Evolutionary conservation across 306 rosid genomes (phyloP).

Genomic region (Ceratonia siliqua): DNA sequence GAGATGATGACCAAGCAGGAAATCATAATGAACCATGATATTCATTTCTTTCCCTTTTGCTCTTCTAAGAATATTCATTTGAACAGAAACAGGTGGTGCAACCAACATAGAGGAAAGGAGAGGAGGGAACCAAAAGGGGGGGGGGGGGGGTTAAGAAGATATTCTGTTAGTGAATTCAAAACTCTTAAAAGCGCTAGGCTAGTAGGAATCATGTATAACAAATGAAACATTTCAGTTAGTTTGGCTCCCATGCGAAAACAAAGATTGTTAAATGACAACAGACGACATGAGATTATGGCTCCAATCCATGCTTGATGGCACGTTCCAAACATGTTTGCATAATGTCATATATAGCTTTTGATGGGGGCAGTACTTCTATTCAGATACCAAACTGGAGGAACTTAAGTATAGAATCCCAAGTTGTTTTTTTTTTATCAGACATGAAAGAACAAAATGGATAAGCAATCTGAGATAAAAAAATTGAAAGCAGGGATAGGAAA

Average conservation of each 20-base stretch:
- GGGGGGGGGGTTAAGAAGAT: neutral
- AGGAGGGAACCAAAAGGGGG: neutral
- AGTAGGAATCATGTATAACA: neutral
- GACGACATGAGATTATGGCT: neutral
- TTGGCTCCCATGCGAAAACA: neutral
- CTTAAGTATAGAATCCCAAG: neutral
- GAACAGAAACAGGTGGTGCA: constrained; percentile 4
- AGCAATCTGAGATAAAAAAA: neutral
- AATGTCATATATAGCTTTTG: neutral
- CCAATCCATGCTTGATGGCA: neutral
- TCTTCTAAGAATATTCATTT: neutral
- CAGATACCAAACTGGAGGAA: neutral
- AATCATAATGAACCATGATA: neutral
- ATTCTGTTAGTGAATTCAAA: neutral
- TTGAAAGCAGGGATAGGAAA: neutral
- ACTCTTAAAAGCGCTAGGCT: neutral
- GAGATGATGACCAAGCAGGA: neutral
- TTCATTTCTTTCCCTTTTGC: neutral
- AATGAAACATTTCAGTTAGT: neutral
- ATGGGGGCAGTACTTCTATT: neutral
- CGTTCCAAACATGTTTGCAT: neutral
- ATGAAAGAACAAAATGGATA: neutral
- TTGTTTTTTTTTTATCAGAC: too few relatives aligned
- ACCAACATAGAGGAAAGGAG: neutral
- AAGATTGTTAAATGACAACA: neutral